Conservation (phyloP, 2,329 filamentous ascomycete genomes). For the Simplicillium aogashimaense region DNA sequence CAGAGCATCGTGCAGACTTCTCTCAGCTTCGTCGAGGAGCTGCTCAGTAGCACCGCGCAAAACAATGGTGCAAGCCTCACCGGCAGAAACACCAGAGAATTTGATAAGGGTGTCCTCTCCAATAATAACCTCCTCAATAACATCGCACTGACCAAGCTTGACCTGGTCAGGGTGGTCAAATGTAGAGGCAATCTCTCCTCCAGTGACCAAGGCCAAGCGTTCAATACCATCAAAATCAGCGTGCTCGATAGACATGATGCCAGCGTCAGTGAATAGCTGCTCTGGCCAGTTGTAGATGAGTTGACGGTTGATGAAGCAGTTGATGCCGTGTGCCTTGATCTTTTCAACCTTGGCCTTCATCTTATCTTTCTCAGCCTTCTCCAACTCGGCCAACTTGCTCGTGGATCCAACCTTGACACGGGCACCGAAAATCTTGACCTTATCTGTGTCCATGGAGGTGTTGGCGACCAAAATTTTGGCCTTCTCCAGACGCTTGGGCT, state of each 20-base stretch:
- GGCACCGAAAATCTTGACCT: conserved; percentile 98
- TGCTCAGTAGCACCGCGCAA: conserved; percentile 94
- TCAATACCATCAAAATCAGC: conserved; percentile 98
- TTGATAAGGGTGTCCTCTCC: conserved; percentile 96
- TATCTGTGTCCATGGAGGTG: conserved; percentile 98
- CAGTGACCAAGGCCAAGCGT: conserved; percentile 85
- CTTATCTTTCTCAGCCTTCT: conserved; percentile 97
- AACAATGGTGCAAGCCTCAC: conserved; percentile 92
- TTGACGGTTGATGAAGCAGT: conserved; percentile 99
- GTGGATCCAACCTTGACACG: conserved; percentile 94
- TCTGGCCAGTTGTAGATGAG: conserved; percentile 99
- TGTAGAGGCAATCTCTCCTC: conserved; percentile 93
- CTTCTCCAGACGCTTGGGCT: conserved; percentile 94
- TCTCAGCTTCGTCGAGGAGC: conserved; percentile 91
- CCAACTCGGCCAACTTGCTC: conserved; percentile 92
- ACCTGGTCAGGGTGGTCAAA: conserved; percentile 98
- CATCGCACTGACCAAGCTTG: conserved; percentile 87
- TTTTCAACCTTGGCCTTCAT: conserved; percentile 99
- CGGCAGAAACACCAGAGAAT: conserved; percentile 91
- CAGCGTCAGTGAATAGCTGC: conserved; percentile 94
- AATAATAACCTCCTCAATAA: conserved; percentile 97
- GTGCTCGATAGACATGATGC: conserved; percentile 97
- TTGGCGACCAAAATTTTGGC: conserved; percentile 97
- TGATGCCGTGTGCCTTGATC: conserved; percentile 98
- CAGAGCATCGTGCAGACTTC: conserved; percentile 89